Conservation (phyloP, 352 stramenopile species). For the Pythium scleroteichum region DNA sequence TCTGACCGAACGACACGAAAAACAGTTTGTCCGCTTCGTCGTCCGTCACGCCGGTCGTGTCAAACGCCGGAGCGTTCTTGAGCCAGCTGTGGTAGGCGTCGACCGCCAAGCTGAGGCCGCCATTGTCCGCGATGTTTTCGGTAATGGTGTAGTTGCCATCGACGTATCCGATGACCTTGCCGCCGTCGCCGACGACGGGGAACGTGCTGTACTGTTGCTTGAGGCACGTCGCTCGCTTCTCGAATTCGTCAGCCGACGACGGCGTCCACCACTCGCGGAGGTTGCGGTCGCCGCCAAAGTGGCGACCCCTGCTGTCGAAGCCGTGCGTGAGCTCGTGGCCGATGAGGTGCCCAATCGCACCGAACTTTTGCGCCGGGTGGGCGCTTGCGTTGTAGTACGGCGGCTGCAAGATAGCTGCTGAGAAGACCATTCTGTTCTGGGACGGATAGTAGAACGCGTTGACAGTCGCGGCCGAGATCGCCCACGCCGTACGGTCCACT, state of each 20-base stretch:
- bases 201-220: conserved; percentile 45
- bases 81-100: conserved; percentile 49
- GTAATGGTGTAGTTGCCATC: conserved; percentile 61
- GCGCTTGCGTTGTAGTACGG: conserved; percentile 86
- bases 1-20: conserved; percentile 57
- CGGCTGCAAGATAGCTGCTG: conserved; percentile 90
- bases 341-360: conserved; percentile 88
- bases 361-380: conserved; percentile 88
- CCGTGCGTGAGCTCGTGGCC: conserved; percentile 94
- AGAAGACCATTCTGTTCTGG: conserved; percentile 92
- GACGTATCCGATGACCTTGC: conserved; percentile 40
- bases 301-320: conserved; percentile 90
- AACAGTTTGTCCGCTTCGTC: conserved; percentile 50
- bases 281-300: conserved; percentile 85
- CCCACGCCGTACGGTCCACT: conserved; percentile 40
- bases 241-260: conserved; percentile 68
- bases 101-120: conserved; percentile 53
- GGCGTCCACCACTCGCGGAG: conserved; percentile 91
- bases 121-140: conserved; percentile 79
- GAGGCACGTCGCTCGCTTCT: conserved; percentile 53
- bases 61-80: neutral
- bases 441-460: conserved; percentile 82
- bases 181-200: conserved; percentile 30
- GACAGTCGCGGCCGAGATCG: conserved; percentile 87
- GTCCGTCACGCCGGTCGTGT: neutral